Evolutionary conservation across 2,329 filamentous ascomycete genomes (phyloP).

Genomic region (Xylaria sp.): DNA sequence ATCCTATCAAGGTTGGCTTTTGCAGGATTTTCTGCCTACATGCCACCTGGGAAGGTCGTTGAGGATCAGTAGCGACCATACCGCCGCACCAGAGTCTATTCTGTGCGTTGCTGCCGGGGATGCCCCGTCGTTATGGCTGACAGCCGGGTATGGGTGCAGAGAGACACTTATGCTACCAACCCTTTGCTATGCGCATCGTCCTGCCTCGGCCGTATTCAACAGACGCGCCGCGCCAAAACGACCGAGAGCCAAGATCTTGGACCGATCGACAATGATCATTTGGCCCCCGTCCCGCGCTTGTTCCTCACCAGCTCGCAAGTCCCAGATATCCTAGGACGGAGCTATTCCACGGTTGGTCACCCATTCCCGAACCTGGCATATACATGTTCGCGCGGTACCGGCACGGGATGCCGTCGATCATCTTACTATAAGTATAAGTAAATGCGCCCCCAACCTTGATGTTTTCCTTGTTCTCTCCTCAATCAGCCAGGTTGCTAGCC

Average conservation of each 20-base stretch:
- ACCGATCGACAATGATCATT: conserved; percentile 31
- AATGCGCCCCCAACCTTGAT: conserved; percentile 28
- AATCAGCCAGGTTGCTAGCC: conserved; percentile 19
- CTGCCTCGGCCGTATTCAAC: conserved; percentile 25
- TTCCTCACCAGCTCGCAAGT: conserved; percentile 14
- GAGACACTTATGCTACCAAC: neutral
- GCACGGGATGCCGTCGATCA: conserved; percentile 22
- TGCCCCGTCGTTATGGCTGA: conserved; percentile 3
- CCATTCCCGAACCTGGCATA: conserved; percentile 15
- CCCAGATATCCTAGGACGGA: conserved; percentile 6
- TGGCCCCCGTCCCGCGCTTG: conserved; percentile 24
- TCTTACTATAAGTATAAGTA: conserved; percentile 39
- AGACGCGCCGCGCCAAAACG: conserved; percentile 20
- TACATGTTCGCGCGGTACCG: conserved; percentile 15
- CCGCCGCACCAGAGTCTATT: neutral
- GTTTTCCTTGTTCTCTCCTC: conserved; percentile 18
- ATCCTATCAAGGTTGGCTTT: conserved; percentile 13
- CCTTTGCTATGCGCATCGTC: neutral
- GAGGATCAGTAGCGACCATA: neutral
- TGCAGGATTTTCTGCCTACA: conserved; percentile 3
- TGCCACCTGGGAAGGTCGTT: neutral
- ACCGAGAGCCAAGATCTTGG: conserved; percentile 27
- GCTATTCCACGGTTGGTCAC: conserved; percentile 23
- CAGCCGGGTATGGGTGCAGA: conserved; percentile 1
- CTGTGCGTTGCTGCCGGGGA: neutral